phyloP scores from a whole-genome alignment of 164 flowering plant species.

The Magnolia changhungtana region DNA sequence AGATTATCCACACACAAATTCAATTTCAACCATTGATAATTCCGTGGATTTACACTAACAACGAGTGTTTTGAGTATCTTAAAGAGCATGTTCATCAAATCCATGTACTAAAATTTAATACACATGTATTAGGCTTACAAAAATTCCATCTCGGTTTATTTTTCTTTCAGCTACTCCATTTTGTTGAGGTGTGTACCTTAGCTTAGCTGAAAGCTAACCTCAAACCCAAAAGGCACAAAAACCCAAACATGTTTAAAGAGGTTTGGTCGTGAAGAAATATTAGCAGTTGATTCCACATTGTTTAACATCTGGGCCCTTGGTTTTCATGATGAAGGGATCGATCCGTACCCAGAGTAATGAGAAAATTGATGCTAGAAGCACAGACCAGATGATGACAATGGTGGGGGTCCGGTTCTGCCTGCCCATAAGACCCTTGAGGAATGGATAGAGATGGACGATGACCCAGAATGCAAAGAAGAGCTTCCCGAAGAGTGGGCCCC shows the following conservation, averaged over 20 bases:
- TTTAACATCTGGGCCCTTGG: constrained; percentile 76
- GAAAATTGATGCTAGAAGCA: constrained; percentile 85
- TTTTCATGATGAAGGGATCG: constrained; percentile 74
- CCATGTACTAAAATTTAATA: constrained; percentile 25
- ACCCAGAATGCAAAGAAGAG: constrained; percentile 86
- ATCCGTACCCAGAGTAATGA: constrained; percentile 88
- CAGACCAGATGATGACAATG: constrained; percentile 82
- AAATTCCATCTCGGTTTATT: constrained; percentile 26
- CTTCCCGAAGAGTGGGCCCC: constrained; percentile 89
- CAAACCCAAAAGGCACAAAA: neutral
- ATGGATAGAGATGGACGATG: constrained; percentile 79
- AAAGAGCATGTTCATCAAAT: neutral
- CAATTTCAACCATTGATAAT: too few relatives aligned
- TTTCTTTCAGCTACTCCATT: constrained; percentile 11
- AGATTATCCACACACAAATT: too few relatives aligned
- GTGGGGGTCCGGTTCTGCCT: constrained; percentile 87
- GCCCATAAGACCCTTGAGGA: constrained; percentile 94
- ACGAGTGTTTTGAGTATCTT: too few relatives aligned
- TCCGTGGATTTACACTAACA: too few relatives aligned
- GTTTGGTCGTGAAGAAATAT: constrained; percentile 2
- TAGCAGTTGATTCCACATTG: constrained; percentile 84
- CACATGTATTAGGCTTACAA: constrained; percentile 19
- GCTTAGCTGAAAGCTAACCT: neutral
- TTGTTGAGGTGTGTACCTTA: constrained; percentile 7
- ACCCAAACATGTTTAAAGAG: constrained; percentile 6